Percentiles rank a stretch among this genome's conserved stretches.
Evolutionary conservation across 2,329 filamentous ascomycete species (phyloP).

Genomic region (Colletotrichum echinochloae): DNA sequence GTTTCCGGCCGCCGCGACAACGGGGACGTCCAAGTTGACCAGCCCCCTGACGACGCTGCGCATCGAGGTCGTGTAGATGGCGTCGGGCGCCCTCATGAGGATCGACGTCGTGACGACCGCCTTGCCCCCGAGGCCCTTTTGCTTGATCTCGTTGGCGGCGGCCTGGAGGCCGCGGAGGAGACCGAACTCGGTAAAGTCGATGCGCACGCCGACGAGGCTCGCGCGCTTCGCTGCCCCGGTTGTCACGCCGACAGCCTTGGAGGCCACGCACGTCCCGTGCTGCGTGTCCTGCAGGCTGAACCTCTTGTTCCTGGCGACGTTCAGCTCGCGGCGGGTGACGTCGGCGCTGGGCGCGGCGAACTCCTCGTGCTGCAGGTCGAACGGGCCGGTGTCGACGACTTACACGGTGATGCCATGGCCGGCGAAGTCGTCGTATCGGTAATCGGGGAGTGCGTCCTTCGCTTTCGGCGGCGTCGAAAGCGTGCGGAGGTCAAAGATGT

Average conservation of each 20-base stretch:
- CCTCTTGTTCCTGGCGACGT: constrained; percentile 11
- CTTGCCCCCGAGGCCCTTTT: not conserved
- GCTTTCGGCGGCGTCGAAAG: constrained; percentile 14
- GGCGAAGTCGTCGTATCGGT: constrained; percentile 13
- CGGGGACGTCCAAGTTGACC: not conserved
- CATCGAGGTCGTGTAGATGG: not conserved
- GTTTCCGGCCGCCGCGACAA: constrained; percentile 14
- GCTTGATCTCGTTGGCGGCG: not conserved
- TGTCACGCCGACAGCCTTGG: not conserved
- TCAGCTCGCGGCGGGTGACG: constrained; percentile 6
- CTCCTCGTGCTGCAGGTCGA: constrained; percentile 9
- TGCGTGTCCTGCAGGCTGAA: not conserved
- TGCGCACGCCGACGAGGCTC: constrained; percentile 2
- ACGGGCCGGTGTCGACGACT: constrained; percentile 8
- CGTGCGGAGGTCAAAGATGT: constrained; percentile 11
- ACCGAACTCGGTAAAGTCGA: constrained; percentile 10
- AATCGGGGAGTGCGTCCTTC: not conserved
- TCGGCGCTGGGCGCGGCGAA: not conserved
- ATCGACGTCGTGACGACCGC: constrained; percentile 10
- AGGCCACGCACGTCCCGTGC: constrained; percentile 14
- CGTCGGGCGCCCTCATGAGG: not conserved
- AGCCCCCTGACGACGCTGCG: not conserved
- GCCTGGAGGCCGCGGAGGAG: not conserved
- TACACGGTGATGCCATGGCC: constrained; percentile 20
- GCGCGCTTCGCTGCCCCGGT: constrained; percentile 11